Base-by-base conservation (phyloP, 2,329 filamentous ascomycete genomes). In the Fusarium sp. region DNA sequence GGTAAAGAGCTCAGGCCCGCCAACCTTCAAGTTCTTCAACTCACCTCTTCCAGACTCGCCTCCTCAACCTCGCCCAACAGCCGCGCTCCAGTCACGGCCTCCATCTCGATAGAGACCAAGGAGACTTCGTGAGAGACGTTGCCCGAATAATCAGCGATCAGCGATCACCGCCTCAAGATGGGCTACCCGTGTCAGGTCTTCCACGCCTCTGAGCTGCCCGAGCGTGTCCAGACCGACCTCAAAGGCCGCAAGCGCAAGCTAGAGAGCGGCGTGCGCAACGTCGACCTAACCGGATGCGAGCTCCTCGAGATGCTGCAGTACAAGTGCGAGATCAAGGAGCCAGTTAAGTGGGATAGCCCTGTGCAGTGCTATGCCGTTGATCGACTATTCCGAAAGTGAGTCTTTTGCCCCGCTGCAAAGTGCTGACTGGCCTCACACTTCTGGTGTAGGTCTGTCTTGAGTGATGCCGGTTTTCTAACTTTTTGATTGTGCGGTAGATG, bases 241-340 rank as follows among this genome's bases (percentile, higher is more conserved):
- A 82, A 84, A 40, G 87, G 87, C 9, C 86, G 85, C 60, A 87
- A 86, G 64, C 87, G 88, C 70, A 91, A 91, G 79, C 82, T 84
- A 36, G 82, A 80, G 35, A 78, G 80, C 69, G 79, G 81, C 22
- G 70, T 74, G 33, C 72, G 75, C 74, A 71, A 83, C 56, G 82
- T 91, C 70, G 85, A 91, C 63, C 82, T 92, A 55, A 81, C 83
- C 20, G 83, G 83, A 49, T 92, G 90, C 80, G 85, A 89, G 77
- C 83, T 92, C 66, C 79, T 90, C 65, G 84, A 85, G 76, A 86
- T 92, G 84, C 76, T 89, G 79, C 90, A 92, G 82, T 92, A 90
- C 80, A 85, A 87, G 46, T 92, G 90, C 79, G 80, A 85, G 70
- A 86, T 92, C 49, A 83, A 87, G 72, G 78, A 84, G 40, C 87